Evolutionary conservation across 202 grass and related monocot genomes (phyloP), one percentile per base, ranked within the genome.

Genomic region (Zizania palustris): DNA sequence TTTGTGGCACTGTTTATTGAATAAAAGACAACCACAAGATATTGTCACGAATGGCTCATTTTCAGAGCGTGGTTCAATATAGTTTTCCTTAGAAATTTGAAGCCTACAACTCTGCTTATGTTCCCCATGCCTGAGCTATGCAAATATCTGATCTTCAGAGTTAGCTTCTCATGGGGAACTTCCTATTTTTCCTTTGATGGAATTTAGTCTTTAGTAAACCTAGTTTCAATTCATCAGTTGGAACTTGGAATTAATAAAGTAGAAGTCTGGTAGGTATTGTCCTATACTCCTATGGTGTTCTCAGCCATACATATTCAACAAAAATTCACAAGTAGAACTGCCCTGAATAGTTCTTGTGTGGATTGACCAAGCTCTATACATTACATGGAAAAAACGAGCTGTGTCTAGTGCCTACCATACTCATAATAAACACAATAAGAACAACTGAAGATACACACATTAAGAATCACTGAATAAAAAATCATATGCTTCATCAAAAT

Each of bases 291-390:
- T 43, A 75, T 65, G 35, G 43, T 77, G 4, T 55, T 57, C 15
- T 64, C 21, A 71, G 63, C 34, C 38, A 50, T 55, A 71, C 16
- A 7, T 65, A 54, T 21, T 72, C 18, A 42, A 59, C 65, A 77
- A 48, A 58, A 7, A 56, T 55, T 68, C 4, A 0, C 46, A 57
- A 70, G 22, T 64, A 16, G n/a, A 71, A 36, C 42, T 7, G 66
- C 1, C 12, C n/a, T 82, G 60, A 77, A 86, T 77, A 53, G 48
- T 82, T 74, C 45, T 54, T 15, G 45, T 35, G 59, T 67, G 22
- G 53, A 54, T 33, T 49, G 56, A 49, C 19, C 34, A 63, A 69
- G 7, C 56, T 45, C 3, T 79, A 56, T 60, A 18, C 16, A 57
- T 22, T 57, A 56, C 62, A 41, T 35, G 67, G 12, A 19, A 33